phyloP scores from a whole-genome alignment of 306 rosid species.

The Fragaria vesca region DNA sequence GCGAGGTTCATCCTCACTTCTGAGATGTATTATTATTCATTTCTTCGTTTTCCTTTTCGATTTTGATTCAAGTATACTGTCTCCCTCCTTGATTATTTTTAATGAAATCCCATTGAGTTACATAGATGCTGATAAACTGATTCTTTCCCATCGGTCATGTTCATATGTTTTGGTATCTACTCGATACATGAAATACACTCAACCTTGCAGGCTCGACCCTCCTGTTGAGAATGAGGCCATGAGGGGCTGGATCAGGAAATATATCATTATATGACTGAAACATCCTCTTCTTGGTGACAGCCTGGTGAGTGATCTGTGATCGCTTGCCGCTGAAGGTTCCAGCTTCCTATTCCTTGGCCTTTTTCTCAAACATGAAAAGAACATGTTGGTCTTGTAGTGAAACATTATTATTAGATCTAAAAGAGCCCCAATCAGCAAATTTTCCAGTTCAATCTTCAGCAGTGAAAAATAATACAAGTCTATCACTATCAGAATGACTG shows the following conservation, averaged over 20 bases:
- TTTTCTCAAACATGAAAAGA: background rate
- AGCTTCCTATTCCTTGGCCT: background rate
- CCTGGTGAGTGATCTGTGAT: background rate
- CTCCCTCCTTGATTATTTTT: background rate
- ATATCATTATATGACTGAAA: background rate
- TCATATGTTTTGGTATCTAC: background rate
- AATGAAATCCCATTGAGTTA: background rate
- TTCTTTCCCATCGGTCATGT: background rate
- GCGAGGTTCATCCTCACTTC: background rate
- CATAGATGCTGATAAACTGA: background rate
- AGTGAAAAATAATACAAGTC: background rate
- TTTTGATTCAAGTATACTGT: slow-evolving; percentile 11
- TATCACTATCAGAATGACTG: background rate
- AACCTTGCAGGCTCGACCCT: background rate
- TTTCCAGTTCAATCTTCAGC: background rate
- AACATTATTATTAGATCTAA: background rate
- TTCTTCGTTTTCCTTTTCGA: background rate
- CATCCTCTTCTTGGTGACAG: background rate
- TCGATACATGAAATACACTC: background rate
- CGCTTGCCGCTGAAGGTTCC: background rate
- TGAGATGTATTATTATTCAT: slow-evolving; percentile 8
- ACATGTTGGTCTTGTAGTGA: background rate
- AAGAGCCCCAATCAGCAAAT: background rate
- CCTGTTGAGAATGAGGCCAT: background rate
- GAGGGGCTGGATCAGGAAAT: background rate